Evolutionary conservation across 306 rosid genomes (phyloP), one percentile per base, ranked within the genome.

Genomic region (Cucurbita ficifolia): DNA sequence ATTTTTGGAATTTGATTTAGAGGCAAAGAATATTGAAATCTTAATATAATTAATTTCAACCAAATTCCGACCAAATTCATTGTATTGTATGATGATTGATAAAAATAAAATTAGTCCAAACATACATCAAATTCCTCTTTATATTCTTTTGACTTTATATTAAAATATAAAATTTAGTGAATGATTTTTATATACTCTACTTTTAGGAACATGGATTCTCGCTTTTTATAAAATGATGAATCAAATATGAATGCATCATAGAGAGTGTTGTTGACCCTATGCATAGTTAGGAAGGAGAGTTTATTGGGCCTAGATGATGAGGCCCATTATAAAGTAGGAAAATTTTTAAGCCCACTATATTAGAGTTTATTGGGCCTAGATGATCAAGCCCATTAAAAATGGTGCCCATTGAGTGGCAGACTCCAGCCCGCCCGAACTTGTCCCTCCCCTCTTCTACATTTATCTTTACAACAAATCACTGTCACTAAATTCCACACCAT

Each of bases 401-500:
- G 29, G 29, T 24, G 29, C 29, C 29, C 29, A 24, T 24, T 24
- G 29, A 24, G 29, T 24, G 29, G 68, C 50, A 45, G 50, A 45
- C 13, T 45, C 50, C 50, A 45, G 16, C 11, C 50, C 11, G 50
- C 50, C 50, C 12, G 73, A 77, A 75, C 55, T 78, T 49, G 74
- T 75, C 75, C 36, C 19, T 22, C 70, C 7, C 7, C 40, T 24
- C 50, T 14, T 59, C 58, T 39, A 65, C 39, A 24, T 46, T 40
- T 8, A 4, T 40, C 36, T 16, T 54, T 19, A 60, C 59, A 59
- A 76, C 65, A 75, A 18, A 72, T 84, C 79, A 8, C 57, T 69
- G 55, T 79, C 77, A 21, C 73, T 36, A 76, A 73, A 79, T 52
- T 42, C 79, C 75, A 35, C 68, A 60, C 68, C 21, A 35, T 2